phyloP scores from a whole-genome alignment of 208 protist species.

The Acanthamoeba rhysodes region DNA sequence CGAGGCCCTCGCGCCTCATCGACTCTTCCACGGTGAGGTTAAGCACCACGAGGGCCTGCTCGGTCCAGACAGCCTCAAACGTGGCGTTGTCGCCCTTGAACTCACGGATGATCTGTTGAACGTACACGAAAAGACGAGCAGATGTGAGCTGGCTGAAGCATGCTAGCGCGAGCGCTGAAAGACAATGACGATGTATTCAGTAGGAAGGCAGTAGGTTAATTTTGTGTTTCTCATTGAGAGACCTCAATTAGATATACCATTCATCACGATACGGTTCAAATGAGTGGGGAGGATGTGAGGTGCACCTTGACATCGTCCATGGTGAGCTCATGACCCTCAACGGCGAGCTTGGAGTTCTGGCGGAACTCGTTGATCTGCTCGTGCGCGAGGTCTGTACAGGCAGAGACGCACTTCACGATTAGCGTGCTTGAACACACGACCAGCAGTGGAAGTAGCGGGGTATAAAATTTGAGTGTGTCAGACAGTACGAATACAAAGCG shows the following conservation, averaged over 20 bases:
- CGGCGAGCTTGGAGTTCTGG: not conserved
- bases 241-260: too few species aligned
- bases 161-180: slow-evolving; percentile 16
- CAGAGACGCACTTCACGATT: not conserved
- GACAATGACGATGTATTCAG: slow-evolving; percentile 18
- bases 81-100: slow-evolving; percentile 73
- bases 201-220: slow-evolving; percentile 73
- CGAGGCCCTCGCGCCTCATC: slow-evolving; percentile 94
- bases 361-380: slow-evolving; percentile 69
- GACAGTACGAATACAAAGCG: slow-evolving; percentile 48
- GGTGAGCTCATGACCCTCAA: slow-evolving; percentile 22
- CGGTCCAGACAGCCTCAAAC: slow-evolving; percentile 75
- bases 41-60: slow-evolving; percentile 79
- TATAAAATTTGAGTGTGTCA: not conserved
- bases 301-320: slow-evolving; percentile 51
- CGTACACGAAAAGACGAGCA: not conserved
- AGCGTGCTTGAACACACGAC: too few species aligned
- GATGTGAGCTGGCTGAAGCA: too few species aligned
- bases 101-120: slow-evolving; percentile 69
- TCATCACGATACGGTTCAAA: not conserved
- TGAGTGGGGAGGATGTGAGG: not conserved
- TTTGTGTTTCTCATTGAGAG: slow-evolving; percentile 6
- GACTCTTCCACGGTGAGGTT: slow-evolving; percentile 89
- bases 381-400: not conserved
- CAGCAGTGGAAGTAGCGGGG: too few species aligned